phyloP scores from a whole-genome alignment of 2,329 filamentous ascomycete species.

The Paecilomyces dactylethromorphus region DNA sequence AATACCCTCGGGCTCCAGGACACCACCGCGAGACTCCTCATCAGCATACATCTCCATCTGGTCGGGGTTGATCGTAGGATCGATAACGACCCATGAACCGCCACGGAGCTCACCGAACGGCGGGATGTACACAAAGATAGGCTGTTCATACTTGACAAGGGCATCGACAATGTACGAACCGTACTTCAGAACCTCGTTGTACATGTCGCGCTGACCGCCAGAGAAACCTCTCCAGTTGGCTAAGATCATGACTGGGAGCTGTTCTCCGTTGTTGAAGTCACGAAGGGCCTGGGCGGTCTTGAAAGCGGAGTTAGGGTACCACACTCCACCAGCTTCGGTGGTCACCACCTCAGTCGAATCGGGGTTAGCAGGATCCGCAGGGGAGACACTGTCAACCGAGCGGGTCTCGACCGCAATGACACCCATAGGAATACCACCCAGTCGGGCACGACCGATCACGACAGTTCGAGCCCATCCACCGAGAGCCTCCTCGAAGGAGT shows the following conservation, averaged over 20 bases:
- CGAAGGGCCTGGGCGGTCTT: slow-evolving; percentile 98
- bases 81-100: slow-evolving; percentile 98
- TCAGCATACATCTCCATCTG: slow-evolving; percentile 99
- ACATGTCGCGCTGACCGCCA: slow-evolving; percentile 98
- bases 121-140: slow-evolving; percentile 98
- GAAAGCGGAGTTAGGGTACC: slow-evolving; percentile 99
- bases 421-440: slow-evolving; percentile 96
- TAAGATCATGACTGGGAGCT: slow-evolving; percentile 96
- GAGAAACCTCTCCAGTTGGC: slow-evolving; percentile 99
- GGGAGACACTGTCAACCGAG: slow-evolving; percentile 91
- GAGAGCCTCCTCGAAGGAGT: slow-evolving; percentile 93
- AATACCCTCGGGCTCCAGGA: slow-evolving; percentile 96
- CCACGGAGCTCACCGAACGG: slow-evolving; percentile 94
- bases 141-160: slow-evolving; percentile 96
- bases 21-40: slow-evolving; percentile 88
- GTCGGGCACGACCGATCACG: slow-evolving; percentile 89
- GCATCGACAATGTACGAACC: slow-evolving; percentile 98
- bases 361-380: slow-evolving; percentile 94
- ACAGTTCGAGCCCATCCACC: slow-evolving; percentile 97
- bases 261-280: slow-evolving; percentile 98
- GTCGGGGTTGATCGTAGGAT: slow-evolving; percentile 93
- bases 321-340: slow-evolving; percentile 95
- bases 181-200: slow-evolving; percentile 99
- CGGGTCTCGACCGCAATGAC: slow-evolving; percentile 96
- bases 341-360: slow-evolving; percentile 95